Evolutionary conservation across 148 eudicot species (phyloP).

Genomic region (Rhododendron vialii): DNA sequence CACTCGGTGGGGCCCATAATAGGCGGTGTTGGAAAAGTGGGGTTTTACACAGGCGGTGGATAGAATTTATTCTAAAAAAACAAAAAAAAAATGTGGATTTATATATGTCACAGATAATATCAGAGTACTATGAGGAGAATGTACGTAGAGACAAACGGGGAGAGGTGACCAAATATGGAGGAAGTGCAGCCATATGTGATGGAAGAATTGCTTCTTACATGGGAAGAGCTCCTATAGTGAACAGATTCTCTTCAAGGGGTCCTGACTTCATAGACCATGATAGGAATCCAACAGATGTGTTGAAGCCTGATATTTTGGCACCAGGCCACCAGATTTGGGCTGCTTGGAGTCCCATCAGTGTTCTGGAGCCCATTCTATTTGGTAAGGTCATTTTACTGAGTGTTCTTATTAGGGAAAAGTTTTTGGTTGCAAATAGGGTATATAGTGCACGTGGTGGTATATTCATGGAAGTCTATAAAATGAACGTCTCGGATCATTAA

Average conservation of each 20-base stretch:
- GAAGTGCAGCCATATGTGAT: constrained; percentile 68
- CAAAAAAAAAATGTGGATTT: neutral
- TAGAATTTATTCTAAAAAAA: too few species aligned
- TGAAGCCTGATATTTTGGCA: constrained; percentile 85
- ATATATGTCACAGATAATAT: constrained; percentile 41
- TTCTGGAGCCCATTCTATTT: constrained; percentile 46
- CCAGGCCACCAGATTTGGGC: constrained; percentile 99
- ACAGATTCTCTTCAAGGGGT: constrained; percentile 90
- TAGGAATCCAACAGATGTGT: constrained; percentile 57
- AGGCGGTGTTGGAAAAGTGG: too few species aligned
- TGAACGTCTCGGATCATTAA: neutral
- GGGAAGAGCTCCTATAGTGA: constrained; percentile 64
- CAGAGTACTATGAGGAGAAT: constrained; percentile 56
- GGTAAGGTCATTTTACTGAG: constrained; percentile 31
- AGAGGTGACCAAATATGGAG: constrained; percentile 38
- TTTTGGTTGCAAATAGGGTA: too few species aligned
- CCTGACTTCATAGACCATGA: constrained; percentile 61
- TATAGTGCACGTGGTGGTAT: neutral
- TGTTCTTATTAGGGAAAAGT: too few species aligned
- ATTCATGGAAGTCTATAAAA: neutral
- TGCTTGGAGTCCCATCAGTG: constrained; percentile 97
- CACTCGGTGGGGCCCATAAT: too few species aligned
- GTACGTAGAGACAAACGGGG: constrained; percentile 48
- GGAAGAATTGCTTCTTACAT: constrained; percentile 68
- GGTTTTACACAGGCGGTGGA: too few species aligned